These are phyloP conservation scores for Colletotrichum tofieldiae DNA, from an alignment of 2,329 filamentous ascomycete species.

Conservation along the genomic window DNA sequence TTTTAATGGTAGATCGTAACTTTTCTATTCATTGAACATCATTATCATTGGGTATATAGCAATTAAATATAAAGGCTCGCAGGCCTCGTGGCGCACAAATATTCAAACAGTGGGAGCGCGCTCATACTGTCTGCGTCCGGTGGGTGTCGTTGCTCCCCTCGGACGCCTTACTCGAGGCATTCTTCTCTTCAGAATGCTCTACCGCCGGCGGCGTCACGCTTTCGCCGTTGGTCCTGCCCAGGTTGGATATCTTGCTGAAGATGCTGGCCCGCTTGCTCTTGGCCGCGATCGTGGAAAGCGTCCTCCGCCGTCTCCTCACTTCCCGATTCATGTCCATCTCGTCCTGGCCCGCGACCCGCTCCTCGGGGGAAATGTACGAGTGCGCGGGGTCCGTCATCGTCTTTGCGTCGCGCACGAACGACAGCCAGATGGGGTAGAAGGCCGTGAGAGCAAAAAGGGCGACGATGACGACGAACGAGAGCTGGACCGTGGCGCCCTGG, in stretches of 20 bases:
- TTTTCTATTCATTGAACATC: constrained; percentile 35
- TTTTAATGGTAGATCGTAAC: neutral
- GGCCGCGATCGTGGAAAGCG: constrained; percentile 28
- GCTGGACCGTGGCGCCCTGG: constrained; percentile 72
- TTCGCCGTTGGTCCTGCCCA: constrained; percentile 36
- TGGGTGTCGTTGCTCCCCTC: constrained; percentile 35
- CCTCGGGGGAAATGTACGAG: constrained; percentile 34
- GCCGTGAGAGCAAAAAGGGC: constrained; percentile 63
- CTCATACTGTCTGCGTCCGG: constrained; percentile 35
- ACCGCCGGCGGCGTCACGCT: constrained; percentile 35
- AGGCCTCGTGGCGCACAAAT: constrained; percentile 14
- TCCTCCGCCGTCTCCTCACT: constrained; percentile 27
- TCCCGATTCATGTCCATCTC: constrained; percentile 37
- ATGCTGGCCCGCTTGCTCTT: constrained; percentile 35
- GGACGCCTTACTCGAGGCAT: constrained; percentile 32
- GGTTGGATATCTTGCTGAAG: constrained; percentile 36
- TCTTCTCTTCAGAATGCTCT: constrained; percentile 39
- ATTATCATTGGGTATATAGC: constrained; percentile 43
- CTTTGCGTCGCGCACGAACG: constrained; percentile 62
- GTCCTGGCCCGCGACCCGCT: constrained; percentile 33
- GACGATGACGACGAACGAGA: constrained; percentile 76
- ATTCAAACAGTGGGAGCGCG: constrained; percentile 21
- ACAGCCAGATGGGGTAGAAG: constrained; percentile 66
- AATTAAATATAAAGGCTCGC: constrained; percentile 36
- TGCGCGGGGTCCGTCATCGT: constrained; percentile 58